Conservation (phyloP, 331 rosid species). For the Malus hybrid region DNA sequence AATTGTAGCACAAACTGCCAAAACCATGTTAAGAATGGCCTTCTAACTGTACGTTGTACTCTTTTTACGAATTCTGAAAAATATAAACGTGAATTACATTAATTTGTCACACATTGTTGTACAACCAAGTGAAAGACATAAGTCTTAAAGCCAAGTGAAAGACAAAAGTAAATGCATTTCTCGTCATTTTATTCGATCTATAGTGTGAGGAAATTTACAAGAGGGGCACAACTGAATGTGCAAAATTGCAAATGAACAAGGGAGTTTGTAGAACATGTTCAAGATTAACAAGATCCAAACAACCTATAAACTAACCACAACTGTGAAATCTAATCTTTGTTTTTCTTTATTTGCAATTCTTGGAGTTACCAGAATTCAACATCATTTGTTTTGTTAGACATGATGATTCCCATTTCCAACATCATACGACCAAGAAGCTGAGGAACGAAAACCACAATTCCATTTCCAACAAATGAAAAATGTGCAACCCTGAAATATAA, state of each 20-base stretch:
- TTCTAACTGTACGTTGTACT: too few relatives aligned
- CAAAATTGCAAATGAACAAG: background rate
- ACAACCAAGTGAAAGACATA: too few relatives aligned
- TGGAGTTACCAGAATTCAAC: background rate
- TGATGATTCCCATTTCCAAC: background rate
- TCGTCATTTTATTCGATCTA: background rate
- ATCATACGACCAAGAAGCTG: background rate
- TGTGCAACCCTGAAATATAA: too few relatives aligned
- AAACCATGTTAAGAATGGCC: too few relatives aligned
- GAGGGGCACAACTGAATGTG: background rate
- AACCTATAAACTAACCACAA: background rate
- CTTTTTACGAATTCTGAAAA: too few relatives aligned
- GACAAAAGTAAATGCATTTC: background rate
- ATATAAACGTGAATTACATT: background rate
- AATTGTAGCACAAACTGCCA: too few relatives aligned
- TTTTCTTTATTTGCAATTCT: background rate
- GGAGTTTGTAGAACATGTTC: background rate
- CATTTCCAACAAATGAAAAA: background rate
- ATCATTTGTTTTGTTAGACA: background rate
- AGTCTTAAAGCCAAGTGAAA: too few relatives aligned
- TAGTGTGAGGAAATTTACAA: background rate
- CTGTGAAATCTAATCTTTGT: background rate
- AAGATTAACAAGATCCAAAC: background rate
- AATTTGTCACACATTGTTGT: rapidly evolving
- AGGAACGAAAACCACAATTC: conserved; percentile 1